These are phyloP conservation scores for Waitea zeae DNA, from an alignment of 1,284 basidiomycete species.

Conservation along the genomic window DNA sequence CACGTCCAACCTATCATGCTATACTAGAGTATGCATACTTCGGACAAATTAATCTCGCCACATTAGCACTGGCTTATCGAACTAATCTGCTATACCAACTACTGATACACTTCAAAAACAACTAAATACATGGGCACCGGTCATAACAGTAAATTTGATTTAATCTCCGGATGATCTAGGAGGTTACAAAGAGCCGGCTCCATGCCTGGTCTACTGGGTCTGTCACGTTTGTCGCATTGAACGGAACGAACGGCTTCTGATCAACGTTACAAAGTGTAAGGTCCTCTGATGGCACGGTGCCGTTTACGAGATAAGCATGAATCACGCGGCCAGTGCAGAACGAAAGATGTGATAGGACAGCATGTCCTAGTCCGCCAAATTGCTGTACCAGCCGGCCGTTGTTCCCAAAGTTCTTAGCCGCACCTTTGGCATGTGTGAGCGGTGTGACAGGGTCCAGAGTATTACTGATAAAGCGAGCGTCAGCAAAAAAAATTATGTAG, in stretches of 20 bases:
- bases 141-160: too few species aligned
- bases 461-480: not conserved
- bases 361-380: constrained; percentile 1
- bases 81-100: too few species aligned
- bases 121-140: too few species aligned
- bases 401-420: constrained; percentile 1
- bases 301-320: constrained; percentile 2
- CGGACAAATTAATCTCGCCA: too few species aligned
- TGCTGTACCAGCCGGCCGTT: constrained; percentile 3
- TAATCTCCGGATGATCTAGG: too few species aligned
- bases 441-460: constrained; percentile 3
- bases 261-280: constrained; percentile 2
- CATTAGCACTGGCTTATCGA: too few species aligned
- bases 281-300: constrained; percentile 1
- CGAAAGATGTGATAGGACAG: not conserved
- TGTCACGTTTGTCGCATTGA: too few species aligned
- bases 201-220: too few species aligned
- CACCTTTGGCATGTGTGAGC: constrained; percentile 1
- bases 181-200: too few species aligned
- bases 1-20: too few species aligned
- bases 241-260: not conserved
- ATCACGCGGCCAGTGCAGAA: constrained; percentile 1
- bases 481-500: not conserved
- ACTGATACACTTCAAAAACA: too few species aligned
- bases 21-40: too few species aligned